Evolutionary conservation across 139 green algal species (phyloP).

Genomic region (Chloropicon primus): DNA sequence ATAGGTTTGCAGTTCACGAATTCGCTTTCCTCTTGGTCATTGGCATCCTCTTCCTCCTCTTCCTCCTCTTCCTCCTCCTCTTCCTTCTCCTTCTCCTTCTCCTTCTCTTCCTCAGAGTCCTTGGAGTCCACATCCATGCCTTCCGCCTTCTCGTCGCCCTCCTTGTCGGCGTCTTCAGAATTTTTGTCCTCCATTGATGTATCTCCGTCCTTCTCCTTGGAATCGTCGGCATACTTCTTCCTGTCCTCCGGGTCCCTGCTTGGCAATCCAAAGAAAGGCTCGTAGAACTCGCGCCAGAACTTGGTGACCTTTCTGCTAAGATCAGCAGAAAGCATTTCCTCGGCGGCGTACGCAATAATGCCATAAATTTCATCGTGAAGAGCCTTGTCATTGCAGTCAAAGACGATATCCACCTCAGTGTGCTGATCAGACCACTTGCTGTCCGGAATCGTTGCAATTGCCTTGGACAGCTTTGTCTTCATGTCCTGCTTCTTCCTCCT

Average conservation of each 20-base stretch:
- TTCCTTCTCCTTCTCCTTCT: background rate
- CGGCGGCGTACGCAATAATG: slow-evolving; percentile 47
- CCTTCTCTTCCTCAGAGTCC: slow-evolving; percentile 1
- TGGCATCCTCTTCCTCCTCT: background rate
- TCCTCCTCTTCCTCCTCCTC: slow-evolving; percentile 8
- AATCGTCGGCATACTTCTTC: slow-evolving; percentile 8
- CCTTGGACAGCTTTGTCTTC: background rate
- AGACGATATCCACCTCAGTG: slow-evolving; percentile 46
- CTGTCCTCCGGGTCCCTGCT: slow-evolving; percentile 7
- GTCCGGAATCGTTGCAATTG: background rate
- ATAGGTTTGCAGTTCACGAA: slow-evolving; percentile 1
- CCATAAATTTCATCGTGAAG: slow-evolving; percentile 60
- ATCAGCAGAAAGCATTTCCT: slow-evolving; percentile 41
- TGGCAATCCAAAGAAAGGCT: slow-evolving; percentile 72
- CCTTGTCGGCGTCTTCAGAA: slow-evolving; percentile 7
- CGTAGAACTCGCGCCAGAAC: slow-evolving; percentile 67
- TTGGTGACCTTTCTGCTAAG: slow-evolving; percentile 29
- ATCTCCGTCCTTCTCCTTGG: background rate
- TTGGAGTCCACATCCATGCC: slow-evolving; percentile 4
- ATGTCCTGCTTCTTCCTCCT: slow-evolving; percentile 5
- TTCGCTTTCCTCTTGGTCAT: slow-evolving; percentile 1
- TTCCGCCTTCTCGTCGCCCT: slow-evolving; percentile 10
- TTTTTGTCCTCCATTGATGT: slow-evolving; percentile 4
- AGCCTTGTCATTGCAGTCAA: slow-evolving; percentile 44
- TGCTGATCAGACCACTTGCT: background rate